Conservation (phyloP, 306 rosid species). For the Aeschynomene evenia region DNA sequence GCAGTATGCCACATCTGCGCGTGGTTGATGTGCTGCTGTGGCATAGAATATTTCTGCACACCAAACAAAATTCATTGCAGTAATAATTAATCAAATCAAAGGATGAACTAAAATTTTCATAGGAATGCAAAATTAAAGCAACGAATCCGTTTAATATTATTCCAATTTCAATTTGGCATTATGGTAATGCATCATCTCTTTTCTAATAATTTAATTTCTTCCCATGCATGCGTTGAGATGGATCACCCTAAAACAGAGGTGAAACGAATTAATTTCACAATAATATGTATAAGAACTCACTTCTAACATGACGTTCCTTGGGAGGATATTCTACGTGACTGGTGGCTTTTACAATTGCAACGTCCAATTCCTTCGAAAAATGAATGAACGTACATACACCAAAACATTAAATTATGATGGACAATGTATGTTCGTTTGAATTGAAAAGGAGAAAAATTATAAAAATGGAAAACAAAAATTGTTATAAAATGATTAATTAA, state of each 20-base stretch:
- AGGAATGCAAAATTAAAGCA: slow-evolving; percentile 8
- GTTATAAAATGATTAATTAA: neutral
- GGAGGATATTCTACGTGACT: slow-evolving; percentile 91
- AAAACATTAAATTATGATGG: neutral
- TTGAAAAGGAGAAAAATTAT: neutral
- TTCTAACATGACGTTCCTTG: slow-evolving; percentile 88
- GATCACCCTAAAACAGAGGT: neutral
- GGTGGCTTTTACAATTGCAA: slow-evolving; percentile 91
- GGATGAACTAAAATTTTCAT: neutral
- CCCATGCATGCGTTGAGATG: slow-evolving; percentile 15
- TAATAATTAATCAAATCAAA: neutral
- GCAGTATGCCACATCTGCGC: slow-evolving; percentile 91
- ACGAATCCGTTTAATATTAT: neutral
- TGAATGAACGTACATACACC: neutral
- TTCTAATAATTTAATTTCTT: slow-evolving; percentile 21
- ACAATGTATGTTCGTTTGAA: neutral
- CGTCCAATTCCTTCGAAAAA: slow-evolving; percentile 72
- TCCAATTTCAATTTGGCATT: neutral
- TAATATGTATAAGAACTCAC: slow-evolving; percentile 55
- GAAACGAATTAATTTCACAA: slow-evolving; percentile 3
- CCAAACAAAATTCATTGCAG: too few species aligned
- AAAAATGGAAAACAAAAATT: neutral
- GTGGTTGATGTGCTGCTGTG: slow-evolving; percentile 71
- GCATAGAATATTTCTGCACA: slow-evolving; percentile 75
- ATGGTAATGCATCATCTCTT: slow-evolving; percentile 16